Evolutionary conservation across 148 eudicot species (phyloP).

Genomic region (Cornus controversa): DNA sequence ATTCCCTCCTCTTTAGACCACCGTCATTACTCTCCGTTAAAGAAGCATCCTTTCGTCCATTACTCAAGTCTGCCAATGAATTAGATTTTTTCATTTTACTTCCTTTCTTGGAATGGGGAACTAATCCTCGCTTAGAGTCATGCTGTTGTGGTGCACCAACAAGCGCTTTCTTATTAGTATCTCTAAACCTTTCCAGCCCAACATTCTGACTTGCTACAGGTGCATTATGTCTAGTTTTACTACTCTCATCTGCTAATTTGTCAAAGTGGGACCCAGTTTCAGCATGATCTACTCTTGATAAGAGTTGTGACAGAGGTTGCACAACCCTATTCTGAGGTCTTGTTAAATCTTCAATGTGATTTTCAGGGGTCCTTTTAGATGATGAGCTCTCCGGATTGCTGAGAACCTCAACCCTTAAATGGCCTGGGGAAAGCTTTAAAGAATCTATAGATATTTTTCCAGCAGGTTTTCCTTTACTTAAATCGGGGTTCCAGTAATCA

Average conservation of each 20-base stretch:
- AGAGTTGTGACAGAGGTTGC: slow-evolving; percentile 36
- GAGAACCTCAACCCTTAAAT: slow-evolving; percentile 25
- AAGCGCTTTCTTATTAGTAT: slow-evolving; percentile 41
- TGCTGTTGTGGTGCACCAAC: slow-evolving; percentile 32
- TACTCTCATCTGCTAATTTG: slow-evolving; percentile 36
- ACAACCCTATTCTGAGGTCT: slow-evolving; percentile 30
- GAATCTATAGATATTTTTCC: slow-evolving; percentile 38
- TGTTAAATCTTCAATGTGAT: slow-evolving; percentile 39
- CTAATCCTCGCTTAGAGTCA: slow-evolving; percentile 42
- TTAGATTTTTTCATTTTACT: slow-evolving; percentile 57
- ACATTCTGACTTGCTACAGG: slow-evolving; percentile 35
- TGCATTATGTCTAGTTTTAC: slow-evolving; percentile 43
- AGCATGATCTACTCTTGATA: slow-evolving; percentile 29
- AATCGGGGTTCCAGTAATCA: slow-evolving; percentile 52
- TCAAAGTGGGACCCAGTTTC: slow-evolving; percentile 34
- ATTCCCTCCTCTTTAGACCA: slow-evolving; percentile 55
- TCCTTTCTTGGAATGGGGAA: slow-evolving; percentile 47
- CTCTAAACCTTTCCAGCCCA: slow-evolving; percentile 54
- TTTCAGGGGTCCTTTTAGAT: slow-evolving; percentile 44
- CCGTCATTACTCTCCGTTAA: slow-evolving; percentile 44
- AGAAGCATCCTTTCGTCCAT: slow-evolving; percentile 39
- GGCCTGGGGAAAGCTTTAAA: slow-evolving; percentile 38
- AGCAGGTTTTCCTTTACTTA: slow-evolving; percentile 44
- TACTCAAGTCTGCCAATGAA: slow-evolving; percentile 29
- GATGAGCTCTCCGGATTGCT: slow-evolving; percentile 32